Evolutionary conservation across 495 filamentous ascomycete genomes (phyloP).

Genomic region (Geoglossum glabrum): DNA sequence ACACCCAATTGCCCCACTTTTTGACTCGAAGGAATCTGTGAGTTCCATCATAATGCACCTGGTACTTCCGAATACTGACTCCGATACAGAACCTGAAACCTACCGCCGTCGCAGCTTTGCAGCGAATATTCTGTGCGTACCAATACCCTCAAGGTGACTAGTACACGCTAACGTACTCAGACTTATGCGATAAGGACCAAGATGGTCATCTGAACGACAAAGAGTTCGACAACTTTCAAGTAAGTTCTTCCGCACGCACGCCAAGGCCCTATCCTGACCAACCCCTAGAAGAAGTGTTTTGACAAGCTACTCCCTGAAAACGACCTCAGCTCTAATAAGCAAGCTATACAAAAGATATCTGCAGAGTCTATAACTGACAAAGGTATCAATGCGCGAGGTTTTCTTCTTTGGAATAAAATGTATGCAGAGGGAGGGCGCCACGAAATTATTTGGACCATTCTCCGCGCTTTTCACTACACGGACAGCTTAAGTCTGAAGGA

Average conservation of each 20-base stretch:
- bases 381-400: conserved; percentile 64
- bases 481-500: conserved; percentile 82
- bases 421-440: conserved; percentile 97
- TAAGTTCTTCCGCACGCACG: conserved; percentile 71
- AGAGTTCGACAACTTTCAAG: conserved; percentile 79
- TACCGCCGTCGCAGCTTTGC: conserved; percentile 63
- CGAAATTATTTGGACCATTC: conserved; percentile 91
- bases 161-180: not conserved
- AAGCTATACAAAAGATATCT: conserved; percentile 47
- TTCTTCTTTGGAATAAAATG: conserved; percentile 77
- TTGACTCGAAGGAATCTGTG: conserved; percentile 68
- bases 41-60: not conserved
- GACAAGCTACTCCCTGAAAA: conserved; percentile 57
- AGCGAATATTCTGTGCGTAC: conserved; percentile 51
- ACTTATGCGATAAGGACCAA: conserved; percentile 80
- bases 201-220: conserved; percentile 84
- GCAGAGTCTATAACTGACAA: conserved; percentile 41
- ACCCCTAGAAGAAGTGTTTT: conserved; percentile 81
- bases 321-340: conserved; percentile 77
- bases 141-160: not conserved
- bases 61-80: conserved; percentile 8
- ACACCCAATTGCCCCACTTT: conserved; percentile 88
- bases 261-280: conserved; percentile 55
- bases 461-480: conserved; percentile 91
- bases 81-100: conserved; percentile 48